Conservation (phyloP, 305 asterid species). For the Fraxinus floribunda region DNA sequence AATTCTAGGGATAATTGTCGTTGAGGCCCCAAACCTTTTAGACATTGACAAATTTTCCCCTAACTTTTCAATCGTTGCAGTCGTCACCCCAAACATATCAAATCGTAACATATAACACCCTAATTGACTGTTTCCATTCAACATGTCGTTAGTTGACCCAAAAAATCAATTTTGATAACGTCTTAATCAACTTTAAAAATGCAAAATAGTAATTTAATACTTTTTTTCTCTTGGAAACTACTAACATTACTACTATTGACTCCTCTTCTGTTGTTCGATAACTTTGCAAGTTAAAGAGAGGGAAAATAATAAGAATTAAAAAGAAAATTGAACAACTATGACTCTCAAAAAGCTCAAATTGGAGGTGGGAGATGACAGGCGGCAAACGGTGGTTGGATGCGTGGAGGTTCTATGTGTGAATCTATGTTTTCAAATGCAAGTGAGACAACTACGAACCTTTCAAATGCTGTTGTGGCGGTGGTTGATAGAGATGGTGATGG, state of each 20-base stretch:
- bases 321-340: background rate
- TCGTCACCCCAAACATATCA: background rate
- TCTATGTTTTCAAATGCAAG: background rate
- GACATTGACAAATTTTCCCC: background rate
- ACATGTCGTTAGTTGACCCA: background rate
- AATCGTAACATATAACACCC: background rate
- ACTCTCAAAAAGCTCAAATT: background rate
- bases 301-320: no score
- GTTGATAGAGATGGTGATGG: background rate
- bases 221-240: background rate
- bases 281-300: background rate
- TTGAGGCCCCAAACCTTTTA: background rate
- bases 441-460: background rate
- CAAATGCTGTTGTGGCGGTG: background rate
- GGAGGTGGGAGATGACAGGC: background rate
- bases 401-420: background rate
- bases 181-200: background rate
- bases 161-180: no score
- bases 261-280: constrained; percentile 12
- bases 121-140: background rate
- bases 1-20: background rate
- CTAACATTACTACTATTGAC: constrained; percentile 32
- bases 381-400: background rate
- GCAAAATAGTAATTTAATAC: no score
- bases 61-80: background rate